Base-by-base conservation (phyloP, 192 early-diverging fungal genomes). In the Dissophora globulifera region DNA sequence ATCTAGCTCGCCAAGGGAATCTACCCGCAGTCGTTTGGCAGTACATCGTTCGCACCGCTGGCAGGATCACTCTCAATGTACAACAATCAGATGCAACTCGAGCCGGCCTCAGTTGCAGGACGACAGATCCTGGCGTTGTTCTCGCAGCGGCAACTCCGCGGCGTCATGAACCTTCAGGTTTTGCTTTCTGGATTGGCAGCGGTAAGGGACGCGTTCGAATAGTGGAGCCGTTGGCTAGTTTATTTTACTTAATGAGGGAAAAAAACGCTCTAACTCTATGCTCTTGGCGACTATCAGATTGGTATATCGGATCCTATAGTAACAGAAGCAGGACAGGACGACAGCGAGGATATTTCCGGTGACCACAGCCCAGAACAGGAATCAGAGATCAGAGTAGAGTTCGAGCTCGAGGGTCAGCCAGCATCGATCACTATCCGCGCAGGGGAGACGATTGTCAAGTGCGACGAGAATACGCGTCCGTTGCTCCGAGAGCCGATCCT, bases 1-100 rank as follows among this genome's bases (percentile, higher is more conserved):
- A 9, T 1, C 1, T 74, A 76, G 72, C 40, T 76, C 20, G 72
- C 72, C 25, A 76, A 76, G 32, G 63, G 72, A 6, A 62, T 76
- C 9, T 56, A 43, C 35, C 72, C 72, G 19, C 72, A 76, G 45
- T 51, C 72, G 10, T 76, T 76, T 67, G 72, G 61, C 4, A 64
- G 23, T 9, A 67, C 64, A 4, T 76, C 72, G n/a, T 35, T 61
- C 29, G 72, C 72, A 10, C 43, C 72, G 1, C 40, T 76, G 17
- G 56, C 72, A 25, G 72, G 72, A 26, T 76, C 72, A 4, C 58
- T 76, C 1, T 76, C 72, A 13, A 76, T 76, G 11, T 76, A 76
- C 33, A 76, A 76, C 25, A 76, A 76, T 30, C 72, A 66, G 23
- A 76, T 76, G 72, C 72, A 76, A 31, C 47, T 76, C 8, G 64